Evolutionary conservation across 495 filamentous ascomycete species (phyloP).

Genomic region (Acidomyces sp.): DNA sequence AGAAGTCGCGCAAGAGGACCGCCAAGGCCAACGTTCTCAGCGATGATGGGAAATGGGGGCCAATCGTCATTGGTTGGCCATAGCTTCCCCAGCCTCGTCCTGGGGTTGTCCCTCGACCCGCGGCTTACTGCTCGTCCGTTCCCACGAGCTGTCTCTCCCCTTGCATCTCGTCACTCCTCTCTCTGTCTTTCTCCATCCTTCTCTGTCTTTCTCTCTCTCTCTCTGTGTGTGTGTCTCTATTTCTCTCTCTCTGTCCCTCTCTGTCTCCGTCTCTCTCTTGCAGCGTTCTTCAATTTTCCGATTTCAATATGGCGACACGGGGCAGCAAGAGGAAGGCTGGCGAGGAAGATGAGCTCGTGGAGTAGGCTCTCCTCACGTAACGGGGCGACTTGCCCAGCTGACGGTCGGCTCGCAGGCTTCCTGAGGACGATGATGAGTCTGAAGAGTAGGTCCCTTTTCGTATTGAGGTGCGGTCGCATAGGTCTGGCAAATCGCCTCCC

Average conservation of each 20-base stretch:
- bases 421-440: slow-evolving; percentile 3
- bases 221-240: not conserved
- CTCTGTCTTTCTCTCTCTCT: not conserved
- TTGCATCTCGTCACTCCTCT: not conserved
- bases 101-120: too few species aligned
- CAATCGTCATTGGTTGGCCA: too few species aligned
- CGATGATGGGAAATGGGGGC: too few species aligned
- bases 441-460: slow-evolving; percentile 2
- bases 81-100: too few species aligned
- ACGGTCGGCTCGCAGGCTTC: too few species aligned
- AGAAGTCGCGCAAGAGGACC: too few species aligned
- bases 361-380: too few species aligned
- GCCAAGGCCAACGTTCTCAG: too few species aligned
- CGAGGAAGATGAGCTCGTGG: slow-evolving; percentile 8
- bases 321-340: slow-evolving; percentile 12
- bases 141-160: not conserved
- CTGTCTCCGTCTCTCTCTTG: not conserved
- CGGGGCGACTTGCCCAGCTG: too few species aligned
- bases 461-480: not conserved
- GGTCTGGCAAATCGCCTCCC: not conserved
- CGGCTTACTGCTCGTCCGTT: not conserved
- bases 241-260: not conserved
- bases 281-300: not conserved
- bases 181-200: not conserved
- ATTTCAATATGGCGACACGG: slow-evolving; percentile 5